Conservation (phyloP, 768 basidiomycete genomes). For the Collybia nuda region DNA sequence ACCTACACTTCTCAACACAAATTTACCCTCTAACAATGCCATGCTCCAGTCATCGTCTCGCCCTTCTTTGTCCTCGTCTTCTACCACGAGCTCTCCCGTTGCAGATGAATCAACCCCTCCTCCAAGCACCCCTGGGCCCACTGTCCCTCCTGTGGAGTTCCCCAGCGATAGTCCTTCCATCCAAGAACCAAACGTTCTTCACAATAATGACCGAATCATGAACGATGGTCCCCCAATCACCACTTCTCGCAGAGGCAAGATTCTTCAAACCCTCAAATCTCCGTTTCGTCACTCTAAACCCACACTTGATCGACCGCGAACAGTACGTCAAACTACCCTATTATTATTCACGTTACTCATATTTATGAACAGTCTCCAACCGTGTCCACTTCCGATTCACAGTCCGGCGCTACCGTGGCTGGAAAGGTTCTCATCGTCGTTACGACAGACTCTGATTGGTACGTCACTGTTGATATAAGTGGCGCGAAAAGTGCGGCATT, state of each 20-base stretch:
- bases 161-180: conserved; percentile 33
- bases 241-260: conserved; percentile 30
- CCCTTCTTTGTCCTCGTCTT: conserved; percentile 68
- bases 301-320: conserved; percentile 24
- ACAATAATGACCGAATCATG: conserved; percentile 10
- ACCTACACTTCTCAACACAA: conserved; percentile 29
- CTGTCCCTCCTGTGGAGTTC: conserved; percentile 40
- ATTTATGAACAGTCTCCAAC: conserved; percentile 36
- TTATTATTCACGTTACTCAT: conserved; percentile 13
- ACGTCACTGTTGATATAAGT: conserved; percentile 70
- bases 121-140: conserved; percentile 61
- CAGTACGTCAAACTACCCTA: conserved; percentile 30
- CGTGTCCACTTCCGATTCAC: conserved; percentile 32
- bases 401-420: conserved; percentile 28
- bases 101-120: conserved; percentile 70
- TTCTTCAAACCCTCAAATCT: conserved; percentile 31
- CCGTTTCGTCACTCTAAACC: conserved; percentile 25
- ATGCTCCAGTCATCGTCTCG: conserved; percentile 41
- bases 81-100: conserved; percentile 62
- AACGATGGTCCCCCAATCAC: conserved; percentile 17
- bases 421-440: conserved; percentile 60
- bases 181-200: conserved; percentile 24
- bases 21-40: conserved; percentile 28
- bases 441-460: conserved; percentile 76
- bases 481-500: conserved; percentile 61